Evolutionary conservation across 768 basidiomycete genomes (phyloP), one percentile per base, ranked within the genome.

Genomic region (Auricularia heimuer): DNA sequence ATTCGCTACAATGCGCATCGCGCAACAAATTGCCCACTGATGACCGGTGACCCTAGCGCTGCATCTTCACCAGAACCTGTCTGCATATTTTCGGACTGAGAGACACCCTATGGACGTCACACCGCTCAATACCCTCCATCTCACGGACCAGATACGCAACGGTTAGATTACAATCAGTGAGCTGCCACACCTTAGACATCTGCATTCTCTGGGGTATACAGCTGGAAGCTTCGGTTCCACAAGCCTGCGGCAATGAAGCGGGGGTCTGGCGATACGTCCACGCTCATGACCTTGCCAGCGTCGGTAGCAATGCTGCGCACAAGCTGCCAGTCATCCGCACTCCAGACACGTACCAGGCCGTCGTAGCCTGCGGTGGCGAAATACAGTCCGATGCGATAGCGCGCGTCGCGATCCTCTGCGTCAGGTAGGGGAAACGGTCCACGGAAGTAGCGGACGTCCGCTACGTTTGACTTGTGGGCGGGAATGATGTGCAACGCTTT

Each of bases 281-380:
- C 94, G 6, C 91, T 92, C 97, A 98, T 99, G 66, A 98, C 95
- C 76, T 98, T 98, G n/a, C 95, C 94, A 34, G 90, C 88, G 72
- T 98, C 96, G 24, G 94, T 95, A 62, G 93, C 86, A 65, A 99
- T 80, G 54, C 90, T 90, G 67, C 88, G 84, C 62, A 97, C 81
- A 54, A 95, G 78, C 70, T 93, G 94, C 97, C 97, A 99, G 71
- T 99, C 97, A 73, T 98, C 97, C 60, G 95, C 92, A 71, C 89
- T 92, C 97, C 97, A 99, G 64, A 99, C 71, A 74, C 97, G 94
- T 72, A 99, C 92, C 65, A 89, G 84, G 3, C 94, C 93, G 72
- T 99, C 97, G 74, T 98, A 98, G 3, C 97, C 95, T 3, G 92
- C 80, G 69, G 92, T 93, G 3, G 91, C 94, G 65, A 99, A 86